These are phyloP conservation scores for Acanthamoeba sp. DNA, from an alignment of 208 protist species.

Conservation along the genomic window DNA sequence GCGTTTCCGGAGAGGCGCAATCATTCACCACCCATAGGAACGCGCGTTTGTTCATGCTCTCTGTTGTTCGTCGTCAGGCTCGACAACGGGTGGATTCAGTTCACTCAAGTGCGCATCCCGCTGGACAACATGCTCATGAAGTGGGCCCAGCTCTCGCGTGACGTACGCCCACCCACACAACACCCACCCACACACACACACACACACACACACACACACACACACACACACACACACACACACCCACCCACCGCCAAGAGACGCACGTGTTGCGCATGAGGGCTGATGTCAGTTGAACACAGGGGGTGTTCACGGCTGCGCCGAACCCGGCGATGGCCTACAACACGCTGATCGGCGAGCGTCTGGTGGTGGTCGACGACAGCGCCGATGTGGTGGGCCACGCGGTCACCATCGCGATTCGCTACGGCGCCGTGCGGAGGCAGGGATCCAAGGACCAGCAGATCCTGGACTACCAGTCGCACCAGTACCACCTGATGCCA, in stretches of 20 bases:
- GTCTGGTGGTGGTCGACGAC: neutral
- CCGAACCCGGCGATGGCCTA: slow-evolving; percentile 43
- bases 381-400: slow-evolving; percentile 11
- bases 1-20: neutral
- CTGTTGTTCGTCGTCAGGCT: too few species aligned
- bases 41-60: too few species aligned
- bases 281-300: too few species aligned
- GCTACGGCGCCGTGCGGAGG: slow-evolving; percentile 78
- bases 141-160: slow-evolving; percentile 66
- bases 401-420: slow-evolving; percentile 78
- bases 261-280: too few species aligned
- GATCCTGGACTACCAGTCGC: slow-evolving; percentile 73
- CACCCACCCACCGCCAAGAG: neutral
- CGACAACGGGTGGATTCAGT: slow-evolving; percentile 85
- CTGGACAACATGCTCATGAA: slow-evolving; percentile 77
- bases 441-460: slow-evolving; percentile 54
- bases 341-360: slow-evolving; percentile 44
- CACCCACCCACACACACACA: too few species aligned
- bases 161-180: slow-evolving; percentile 8
- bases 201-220: neutral
- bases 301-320: neutral
- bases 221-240: neutral
- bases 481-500: slow-evolving; percentile 60
- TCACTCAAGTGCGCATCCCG: slow-evolving; percentile 82
- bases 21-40: neutral